phyloP scores from a whole-genome alignment of 2,329 filamentous ascomycete genomes.

The Chaetomium sp. region DNA sequence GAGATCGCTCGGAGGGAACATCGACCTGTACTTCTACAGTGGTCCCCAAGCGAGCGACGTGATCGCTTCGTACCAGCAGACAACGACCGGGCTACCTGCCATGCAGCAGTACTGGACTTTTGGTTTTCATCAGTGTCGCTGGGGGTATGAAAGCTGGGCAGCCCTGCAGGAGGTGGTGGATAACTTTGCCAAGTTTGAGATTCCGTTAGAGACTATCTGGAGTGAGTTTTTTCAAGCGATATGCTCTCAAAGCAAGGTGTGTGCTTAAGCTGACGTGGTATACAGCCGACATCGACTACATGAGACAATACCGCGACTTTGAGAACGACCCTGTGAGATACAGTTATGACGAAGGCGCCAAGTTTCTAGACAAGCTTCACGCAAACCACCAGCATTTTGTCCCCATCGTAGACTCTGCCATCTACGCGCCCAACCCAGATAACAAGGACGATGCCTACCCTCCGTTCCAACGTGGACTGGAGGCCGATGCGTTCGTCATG shows the following conservation, averaged over 20 bases:
- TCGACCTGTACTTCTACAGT: conserved; percentile 75
- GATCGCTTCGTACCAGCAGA: conserved; percentile 62
- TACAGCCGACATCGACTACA: conserved; percentile 64
- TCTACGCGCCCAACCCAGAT: conserved; percentile 65
- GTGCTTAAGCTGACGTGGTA: not conserved
- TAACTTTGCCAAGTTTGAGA: conserved; percentile 56
- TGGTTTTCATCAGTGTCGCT: conserved; percentile 77
- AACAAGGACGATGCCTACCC: conserved; percentile 59
- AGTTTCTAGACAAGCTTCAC: conserved; percentile 57
- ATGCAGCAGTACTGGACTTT: conserved; percentile 80
- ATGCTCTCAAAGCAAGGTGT: too few species aligned
- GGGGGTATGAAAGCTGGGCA: conserved; percentile 72
- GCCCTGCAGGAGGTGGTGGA: conserved; percentile 59
- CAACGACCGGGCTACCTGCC: conserved; percentile 61
- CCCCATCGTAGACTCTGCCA: conserved; percentile 66
- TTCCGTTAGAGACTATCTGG: conserved; percentile 71
- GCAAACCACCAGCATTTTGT: conserved; percentile 60
- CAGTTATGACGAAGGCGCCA: conserved; percentile 49
- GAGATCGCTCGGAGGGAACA: conserved; percentile 66
- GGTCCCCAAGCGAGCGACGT: conserved; percentile 64
- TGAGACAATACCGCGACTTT: conserved; percentile 57
- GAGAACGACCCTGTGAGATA: conserved; percentile 55
- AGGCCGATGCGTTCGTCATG: conserved; percentile 47
- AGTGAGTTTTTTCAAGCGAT: conserved; percentile 26
- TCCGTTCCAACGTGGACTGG: conserved; percentile 55